Base-by-base conservation (phyloP, 306 rosid species). In the Luffa aegyptiaca region DNA sequence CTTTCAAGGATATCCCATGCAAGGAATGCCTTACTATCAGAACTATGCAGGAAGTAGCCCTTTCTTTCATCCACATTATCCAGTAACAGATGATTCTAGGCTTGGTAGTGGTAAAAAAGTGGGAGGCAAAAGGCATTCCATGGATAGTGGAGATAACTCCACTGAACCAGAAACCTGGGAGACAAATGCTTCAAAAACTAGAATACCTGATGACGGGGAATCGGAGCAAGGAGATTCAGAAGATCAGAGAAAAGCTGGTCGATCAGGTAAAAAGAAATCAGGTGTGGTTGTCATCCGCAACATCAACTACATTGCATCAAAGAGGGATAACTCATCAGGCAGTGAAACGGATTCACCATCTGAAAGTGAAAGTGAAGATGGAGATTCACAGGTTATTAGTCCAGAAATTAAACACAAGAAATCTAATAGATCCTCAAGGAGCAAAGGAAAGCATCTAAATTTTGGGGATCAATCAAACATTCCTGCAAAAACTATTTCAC, bases 11-110 rank as follows among this genome's bases (percentile, higher is more conserved):
- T 96, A 89, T 87, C 92, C 97, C 49, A 87, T 94, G 86, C 98
- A 92, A 81, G 99, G 99, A 84, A 91, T 96, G 85, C 98, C 98
- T 75, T 96, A 91, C 85, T 96, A 89, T 84, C 98, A 84, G 80
- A 75, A 89, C 76, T 91, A 89, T 86, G 93, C 91, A 3, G 99
- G 96, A 81, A 84, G 87, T 77, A 55, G 88, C 85, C 97, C 93
- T 2, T 90, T 45, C 83, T 86, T 86, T 82, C 99, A 90, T 85
- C 90, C 98, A 76, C 92, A 88, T 73, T 91, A 88, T 88, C 85
- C 93, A 20, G 82, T 86, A 7, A 77, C 75, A 58, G 97, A 89
- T 45, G 97, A 93, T 84, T 92, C 90, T 42, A 88, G 94, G 78
- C 52, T 83, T 71, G 55, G 80, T 76, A 74, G 87, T 63, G 88